phyloP scores from a whole-genome alignment of 2,329 filamentous ascomycete genomes.

The Aspergillus unguis region DNA sequence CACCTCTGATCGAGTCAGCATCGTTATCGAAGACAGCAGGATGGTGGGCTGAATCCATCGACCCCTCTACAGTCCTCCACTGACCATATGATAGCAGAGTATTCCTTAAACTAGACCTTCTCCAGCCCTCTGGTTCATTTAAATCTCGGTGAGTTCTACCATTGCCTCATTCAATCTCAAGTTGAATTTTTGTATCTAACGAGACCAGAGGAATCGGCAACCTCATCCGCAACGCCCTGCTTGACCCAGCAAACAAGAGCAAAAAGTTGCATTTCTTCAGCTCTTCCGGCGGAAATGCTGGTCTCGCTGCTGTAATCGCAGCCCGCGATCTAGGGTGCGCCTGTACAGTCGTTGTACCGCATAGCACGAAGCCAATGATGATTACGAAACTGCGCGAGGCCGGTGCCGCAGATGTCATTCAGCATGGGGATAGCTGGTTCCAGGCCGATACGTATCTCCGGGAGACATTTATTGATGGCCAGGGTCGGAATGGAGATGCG shows the following conservation, averaged over 20 bases:
- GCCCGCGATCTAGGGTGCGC: conserved; percentile 60
- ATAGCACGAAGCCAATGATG: conserved; percentile 63
- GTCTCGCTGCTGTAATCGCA: conserved; percentile 71
- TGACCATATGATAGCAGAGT: conserved; percentile 54
- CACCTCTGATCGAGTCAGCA: conserved; percentile 37
- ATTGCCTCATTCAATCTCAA: neutral
- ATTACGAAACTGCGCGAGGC: conserved; percentile 63
- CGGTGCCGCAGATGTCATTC: conserved; percentile 62
- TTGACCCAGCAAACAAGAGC: conserved; percentile 21
- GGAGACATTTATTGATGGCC: conserved; percentile 40
- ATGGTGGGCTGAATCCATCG: conserved; percentile 25
- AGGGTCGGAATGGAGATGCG: neutral
- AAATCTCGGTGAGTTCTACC: conserved; percentile 57
- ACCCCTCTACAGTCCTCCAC: neutral
- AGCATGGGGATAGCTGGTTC: conserved; percentile 63
- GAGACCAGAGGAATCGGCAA: conserved; percentile 36
- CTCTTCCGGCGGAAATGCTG: conserved; percentile 76
- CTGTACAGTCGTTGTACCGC: conserved; percentile 70
- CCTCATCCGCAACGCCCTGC: conserved; percentile 29
- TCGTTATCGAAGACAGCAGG: conserved; percentile 37
- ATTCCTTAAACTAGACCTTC: conserved; percentile 76
- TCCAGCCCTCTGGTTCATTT: conserved; percentile 79
- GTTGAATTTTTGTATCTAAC: neutral
- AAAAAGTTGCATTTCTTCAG: conserved; percentile 66
- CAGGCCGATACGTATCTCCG: conserved; percentile 66